These are phyloP conservation scores for Glomus cerebriforme DNA, from an alignment of 192 early-diverging fungal species.

Conservation along the genomic window DNA sequence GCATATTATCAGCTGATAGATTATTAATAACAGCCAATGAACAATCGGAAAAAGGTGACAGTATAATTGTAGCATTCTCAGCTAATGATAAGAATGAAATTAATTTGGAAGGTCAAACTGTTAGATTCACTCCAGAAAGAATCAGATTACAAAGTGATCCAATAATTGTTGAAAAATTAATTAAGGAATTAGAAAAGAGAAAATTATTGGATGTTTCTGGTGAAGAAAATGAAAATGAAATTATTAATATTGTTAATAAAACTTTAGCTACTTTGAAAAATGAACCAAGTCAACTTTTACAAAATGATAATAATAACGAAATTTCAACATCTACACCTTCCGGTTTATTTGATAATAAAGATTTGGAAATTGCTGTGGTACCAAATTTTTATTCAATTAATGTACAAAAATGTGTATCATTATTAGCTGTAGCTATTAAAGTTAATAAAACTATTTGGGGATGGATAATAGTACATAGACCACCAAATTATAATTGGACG, in stretches of 20 bases:
- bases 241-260: neutral
- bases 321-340: too few relatives aligned
- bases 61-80: neutral
- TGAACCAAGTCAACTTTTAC: neutral
- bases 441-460: conserved; percentile 42
- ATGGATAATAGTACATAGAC: conserved; percentile 37
- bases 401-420: conserved; percentile 35
- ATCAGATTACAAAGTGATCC: conserved; percentile 3
- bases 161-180: neutral
- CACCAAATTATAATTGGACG: conserved; percentile 36
- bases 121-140: neutral
- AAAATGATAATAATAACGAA: too few relatives aligned
- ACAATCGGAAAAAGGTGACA: neutral
- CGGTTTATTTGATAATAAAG: neutral
- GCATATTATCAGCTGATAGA: conserved; percentile 40
- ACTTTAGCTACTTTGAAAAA: neutral
- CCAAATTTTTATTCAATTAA: neutral
- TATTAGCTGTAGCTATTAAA: conserved; percentile 37
- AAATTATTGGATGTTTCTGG: neutral
- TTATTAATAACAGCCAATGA: conserved; percentile 38
- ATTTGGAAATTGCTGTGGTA: neutral
- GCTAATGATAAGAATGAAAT: neutral
- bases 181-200: neutral
- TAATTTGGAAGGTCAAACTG: neutral
- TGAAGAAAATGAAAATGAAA: neutral